Evolutionary conservation across 805 yeast genomes (phyloP).

Genomic region (Ogataea glucozyma): DNA sequence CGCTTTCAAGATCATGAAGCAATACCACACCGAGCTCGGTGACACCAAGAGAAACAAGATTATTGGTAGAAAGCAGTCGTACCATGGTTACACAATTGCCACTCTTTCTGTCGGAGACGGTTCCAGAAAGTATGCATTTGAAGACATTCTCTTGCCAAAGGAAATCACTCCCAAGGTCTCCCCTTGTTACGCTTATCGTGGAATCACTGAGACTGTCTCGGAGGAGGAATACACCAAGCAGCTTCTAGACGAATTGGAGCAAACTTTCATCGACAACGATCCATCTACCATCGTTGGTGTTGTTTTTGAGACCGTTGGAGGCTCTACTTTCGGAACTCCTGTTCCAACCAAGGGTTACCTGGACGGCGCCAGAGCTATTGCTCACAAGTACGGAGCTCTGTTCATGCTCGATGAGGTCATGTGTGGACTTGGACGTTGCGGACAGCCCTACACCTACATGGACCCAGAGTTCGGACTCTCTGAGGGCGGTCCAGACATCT

Average conservation of each 20-base stretch:
- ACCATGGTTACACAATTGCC: constrained; percentile 51
- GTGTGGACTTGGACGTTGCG: constrained; percentile 59
- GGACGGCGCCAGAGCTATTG: constrained; percentile 46
- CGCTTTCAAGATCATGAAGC: constrained; percentile 66
- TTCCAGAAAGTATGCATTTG: constrained; percentile 37
- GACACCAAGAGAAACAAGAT: constrained; percentile 41
- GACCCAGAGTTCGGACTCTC: constrained; percentile 48
- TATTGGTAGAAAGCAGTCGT: constrained; percentile 45
- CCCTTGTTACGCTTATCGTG: constrained; percentile 37
- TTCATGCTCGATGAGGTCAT: constrained; percentile 56
- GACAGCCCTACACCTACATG: constrained; percentile 39
- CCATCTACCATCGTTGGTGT: constrained; percentile 46
- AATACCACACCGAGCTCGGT: constrained; percentile 45
- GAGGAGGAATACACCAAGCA: constrained; percentile 41
- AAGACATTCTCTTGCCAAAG: constrained; percentile 28
- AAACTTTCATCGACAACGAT: constrained; percentile 42
- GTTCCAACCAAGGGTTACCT: constrained; percentile 49
- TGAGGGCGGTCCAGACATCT: constrained; percentile 48
- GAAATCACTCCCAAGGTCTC: constrained; percentile 34
- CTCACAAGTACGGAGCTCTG: constrained; percentile 52
- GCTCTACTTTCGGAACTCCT: constrained; percentile 47
- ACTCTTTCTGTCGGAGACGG: constrained; percentile 43
- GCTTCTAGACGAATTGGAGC: constrained; percentile 43
- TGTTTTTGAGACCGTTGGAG: constrained; percentile 48
- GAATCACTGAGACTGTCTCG: constrained; percentile 36